phyloP scores from a whole-genome alignment of 345 rosid genomes.

The Lepidium sativum region DNA sequence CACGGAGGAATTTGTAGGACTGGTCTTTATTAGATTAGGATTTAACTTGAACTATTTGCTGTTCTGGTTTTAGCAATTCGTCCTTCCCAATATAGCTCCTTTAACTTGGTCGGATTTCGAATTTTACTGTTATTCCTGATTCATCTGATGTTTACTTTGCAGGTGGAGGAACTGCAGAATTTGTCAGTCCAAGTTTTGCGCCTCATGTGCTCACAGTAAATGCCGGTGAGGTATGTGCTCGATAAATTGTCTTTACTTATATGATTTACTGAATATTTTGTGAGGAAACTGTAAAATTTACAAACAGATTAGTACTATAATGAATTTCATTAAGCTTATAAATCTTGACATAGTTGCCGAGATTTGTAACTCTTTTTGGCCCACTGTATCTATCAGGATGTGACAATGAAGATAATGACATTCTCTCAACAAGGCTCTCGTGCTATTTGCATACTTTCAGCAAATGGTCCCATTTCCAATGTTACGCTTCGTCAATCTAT shows the following conservation, averaged over 20 bases:
- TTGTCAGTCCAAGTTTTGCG: slow-evolving; percentile 61
- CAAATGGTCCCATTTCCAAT: slow-evolving; percentile 76
- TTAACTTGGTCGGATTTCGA: too few species aligned
- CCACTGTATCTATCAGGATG: slow-evolving; percentile 48
- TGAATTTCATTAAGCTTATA: background rate
- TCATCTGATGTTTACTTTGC: slow-evolving; percentile 5
- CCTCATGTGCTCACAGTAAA: slow-evolving; percentile 82
- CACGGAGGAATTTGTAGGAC: background rate
- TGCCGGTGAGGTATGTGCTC: slow-evolving; percentile 79
- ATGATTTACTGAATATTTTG: background rate
- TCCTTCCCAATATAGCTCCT: background rate
- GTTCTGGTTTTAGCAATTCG: too few species aligned
- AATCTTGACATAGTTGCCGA: background rate
- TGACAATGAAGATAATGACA: slow-evolving; percentile 85
- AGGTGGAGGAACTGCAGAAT: slow-evolving; percentile 51
- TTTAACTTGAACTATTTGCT: slow-evolving; percentile 3
- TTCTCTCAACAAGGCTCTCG: slow-evolving; percentile 79
- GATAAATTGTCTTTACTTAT: background rate
- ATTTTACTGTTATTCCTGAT: background rate
- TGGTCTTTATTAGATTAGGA: background rate
- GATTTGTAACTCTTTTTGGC: slow-evolving; percentile 7
- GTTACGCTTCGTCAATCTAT: slow-evolving; percentile 82
- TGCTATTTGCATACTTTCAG: slow-evolving; percentile 84
- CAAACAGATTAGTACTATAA: background rate
- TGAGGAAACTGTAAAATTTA: background rate